These are phyloP conservation scores for Penicillium arizonense DNA, from an alignment of 495 filamentous ascomycete species.

Conservation along the genomic window DNA sequence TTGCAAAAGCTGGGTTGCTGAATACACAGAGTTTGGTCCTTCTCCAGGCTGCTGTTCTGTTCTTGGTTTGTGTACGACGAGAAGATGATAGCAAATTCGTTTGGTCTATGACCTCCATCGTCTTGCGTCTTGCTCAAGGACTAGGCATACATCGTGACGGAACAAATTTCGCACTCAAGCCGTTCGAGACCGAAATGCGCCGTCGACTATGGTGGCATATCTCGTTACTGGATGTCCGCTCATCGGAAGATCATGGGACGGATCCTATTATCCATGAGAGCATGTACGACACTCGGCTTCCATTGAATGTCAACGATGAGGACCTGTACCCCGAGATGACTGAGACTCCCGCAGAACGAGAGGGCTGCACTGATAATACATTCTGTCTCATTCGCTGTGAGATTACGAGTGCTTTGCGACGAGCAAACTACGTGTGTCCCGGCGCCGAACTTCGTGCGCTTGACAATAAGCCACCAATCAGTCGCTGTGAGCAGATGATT, in stretches of 20 bases:
- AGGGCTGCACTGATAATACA: constrained; percentile 73
- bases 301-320: constrained; percentile 75
- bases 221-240: constrained; percentile 70
- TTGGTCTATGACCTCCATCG: constrained; percentile 67
- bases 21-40: constrained; percentile 72
- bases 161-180: constrained; percentile 64
- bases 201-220: constrained; percentile 84
- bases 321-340: constrained; percentile 68
- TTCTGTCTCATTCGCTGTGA: constrained; percentile 73
- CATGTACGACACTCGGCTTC: constrained; percentile 72
- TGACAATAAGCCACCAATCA: constrained; percentile 21
- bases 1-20: constrained; percentile 72
- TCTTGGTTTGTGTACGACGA: constrained; percentile 61
- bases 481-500: constrained; percentile 64
- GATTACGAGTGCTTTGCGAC: constrained; percentile 48
- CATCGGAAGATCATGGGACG: constrained; percentile 81
- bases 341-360: constrained; percentile 55
- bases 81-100: constrained; percentile 65
- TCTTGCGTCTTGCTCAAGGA: constrained; percentile 77
- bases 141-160: constrained; percentile 82
- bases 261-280: constrained; percentile 69
- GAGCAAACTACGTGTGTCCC: constrained; percentile 33
- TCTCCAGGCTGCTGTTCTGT: constrained; percentile 76
- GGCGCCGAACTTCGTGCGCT: constrained; percentile 20
- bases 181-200: constrained; percentile 83